Evolutionary conservation across 2,329 filamentous ascomycete genomes (phyloP).

Genomic region (Drechslerella coelobrocha): DNA sequence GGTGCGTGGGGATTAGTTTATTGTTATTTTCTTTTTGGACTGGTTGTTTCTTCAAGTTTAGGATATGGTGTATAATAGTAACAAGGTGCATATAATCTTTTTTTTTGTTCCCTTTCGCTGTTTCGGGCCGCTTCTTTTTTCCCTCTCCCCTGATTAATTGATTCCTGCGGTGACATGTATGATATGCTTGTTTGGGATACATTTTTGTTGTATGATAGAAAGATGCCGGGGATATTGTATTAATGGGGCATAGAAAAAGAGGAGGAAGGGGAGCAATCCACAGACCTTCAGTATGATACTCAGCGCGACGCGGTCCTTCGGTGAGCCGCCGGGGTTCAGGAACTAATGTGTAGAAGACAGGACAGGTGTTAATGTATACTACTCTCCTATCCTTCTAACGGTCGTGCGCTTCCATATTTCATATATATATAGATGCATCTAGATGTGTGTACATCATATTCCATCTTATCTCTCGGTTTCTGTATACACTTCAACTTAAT

Average conservation of each 20-base stretch:
- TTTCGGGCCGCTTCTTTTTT: conserved; percentile 25
- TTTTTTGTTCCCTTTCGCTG: background rate
- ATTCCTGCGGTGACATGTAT: background rate
- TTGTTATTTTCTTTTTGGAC: conserved; percentile 4
- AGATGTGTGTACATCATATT: background rate
- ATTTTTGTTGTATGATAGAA: background rate
- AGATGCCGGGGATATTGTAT: background rate
- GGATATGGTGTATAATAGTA: too few relatives aligned
- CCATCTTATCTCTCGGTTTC: background rate
- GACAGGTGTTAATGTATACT: too few relatives aligned
- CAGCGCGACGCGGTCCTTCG: conserved; percentile 93
- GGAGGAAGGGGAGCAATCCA: background rate
- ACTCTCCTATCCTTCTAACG: too few relatives aligned
- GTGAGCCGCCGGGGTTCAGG: conserved; percentile 90
- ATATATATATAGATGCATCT: background rate
- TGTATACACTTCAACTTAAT: too few relatives aligned
- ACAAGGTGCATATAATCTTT: background rate
- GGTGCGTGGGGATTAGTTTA: conserved; percentile 5
- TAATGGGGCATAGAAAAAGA: background rate
- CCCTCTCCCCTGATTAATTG: too few relatives aligned
- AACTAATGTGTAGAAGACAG: conserved; percentile 63
- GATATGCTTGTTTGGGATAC: background rate
- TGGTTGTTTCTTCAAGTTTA: too few relatives aligned
- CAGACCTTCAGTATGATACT: conserved; percentile 75
- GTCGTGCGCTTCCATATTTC: too few relatives aligned